Conservation (phyloP, 345 rosid species). For the Limnanthes douglasii region DNA sequence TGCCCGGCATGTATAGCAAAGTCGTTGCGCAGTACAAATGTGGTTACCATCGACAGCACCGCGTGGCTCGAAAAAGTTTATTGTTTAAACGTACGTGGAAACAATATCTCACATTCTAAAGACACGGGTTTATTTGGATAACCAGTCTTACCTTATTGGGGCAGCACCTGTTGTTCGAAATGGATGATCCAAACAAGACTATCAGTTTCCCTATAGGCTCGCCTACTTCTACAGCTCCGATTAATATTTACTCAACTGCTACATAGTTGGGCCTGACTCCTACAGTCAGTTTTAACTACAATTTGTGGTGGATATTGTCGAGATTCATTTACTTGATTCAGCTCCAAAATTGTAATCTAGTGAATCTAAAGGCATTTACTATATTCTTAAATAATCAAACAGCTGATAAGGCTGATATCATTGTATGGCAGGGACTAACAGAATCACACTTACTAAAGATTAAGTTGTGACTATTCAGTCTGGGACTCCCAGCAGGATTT, state of each 20-base stretch:
- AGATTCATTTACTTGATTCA: conserved; percentile 73
- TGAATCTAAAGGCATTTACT: conserved; percentile 52
- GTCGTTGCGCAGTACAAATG: conserved; percentile 29
- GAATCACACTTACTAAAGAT: conserved; percentile 33
- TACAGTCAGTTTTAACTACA: conserved; percentile 33
- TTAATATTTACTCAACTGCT: conserved; percentile 48
- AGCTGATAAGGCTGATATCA: conserved; percentile 53
- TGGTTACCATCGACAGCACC: conserved; percentile 35
- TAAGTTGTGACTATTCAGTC: conserved; percentile 33
- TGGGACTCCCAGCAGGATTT: conserved; percentile 48
- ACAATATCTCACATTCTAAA: conserved; percentile 50
- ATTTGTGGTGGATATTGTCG: conserved; percentile 80
- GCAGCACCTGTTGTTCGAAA: conserved; percentile 35
- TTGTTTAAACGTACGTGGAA: conserved; percentile 83
- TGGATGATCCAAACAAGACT: conserved; percentile 26
- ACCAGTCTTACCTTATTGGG: conserved; percentile 48
- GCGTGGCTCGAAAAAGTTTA: conserved; percentile 81
- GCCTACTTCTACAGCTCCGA: conserved; percentile 67
- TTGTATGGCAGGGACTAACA: conserved; percentile 24
- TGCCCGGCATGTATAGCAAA: conserved; percentile 81
- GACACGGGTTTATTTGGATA: conserved; percentile 85
- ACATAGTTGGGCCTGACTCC: conserved; percentile 64
- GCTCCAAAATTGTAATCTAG: conserved; percentile 82
- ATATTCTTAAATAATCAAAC: conserved; percentile 63
- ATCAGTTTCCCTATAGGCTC: conserved; percentile 24